phyloP scores from a whole-genome alignment of 2,329 filamentous ascomycete genomes.

The Pseudocercospora eumusae region DNA sequence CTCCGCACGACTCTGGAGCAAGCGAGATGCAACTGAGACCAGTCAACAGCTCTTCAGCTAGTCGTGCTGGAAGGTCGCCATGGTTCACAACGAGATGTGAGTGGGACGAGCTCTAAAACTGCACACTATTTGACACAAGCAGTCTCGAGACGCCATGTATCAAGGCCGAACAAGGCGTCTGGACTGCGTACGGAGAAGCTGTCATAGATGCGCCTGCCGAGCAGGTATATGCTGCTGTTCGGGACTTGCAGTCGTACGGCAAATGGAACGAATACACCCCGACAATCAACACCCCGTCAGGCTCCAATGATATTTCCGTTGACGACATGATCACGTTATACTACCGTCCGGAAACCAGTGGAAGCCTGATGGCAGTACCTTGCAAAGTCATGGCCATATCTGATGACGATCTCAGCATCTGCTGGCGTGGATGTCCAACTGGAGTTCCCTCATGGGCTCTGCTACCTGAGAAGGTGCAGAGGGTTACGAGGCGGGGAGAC shows the following conservation, averaged over 20 bases:
- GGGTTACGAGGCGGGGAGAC: slow-evolving; percentile 12
- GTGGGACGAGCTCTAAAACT: neutral
- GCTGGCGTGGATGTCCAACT: slow-evolving; percentile 14
- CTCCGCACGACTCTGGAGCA: too few species aligned
- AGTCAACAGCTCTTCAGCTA: neutral
- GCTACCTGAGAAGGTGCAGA: slow-evolving; percentile 21
- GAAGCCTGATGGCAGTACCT: slow-evolving; percentile 8
- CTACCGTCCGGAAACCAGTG: slow-evolving; percentile 14
- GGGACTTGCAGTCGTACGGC: slow-evolving; percentile 17
- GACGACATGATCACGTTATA: slow-evolving; percentile 16
- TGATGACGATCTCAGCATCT: slow-evolving; percentile 10
- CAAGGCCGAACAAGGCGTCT: slow-evolving; percentile 13
- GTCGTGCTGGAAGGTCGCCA: neutral
- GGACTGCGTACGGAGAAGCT: slow-evolving; percentile 12
- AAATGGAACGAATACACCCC: slow-evolving; percentile 21
- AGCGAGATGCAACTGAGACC: neutral
- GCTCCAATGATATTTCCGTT: slow-evolving; percentile 5
- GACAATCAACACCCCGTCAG: slow-evolving; percentile 8
- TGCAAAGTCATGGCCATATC: slow-evolving; percentile 11
- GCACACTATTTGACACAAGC: neutral
- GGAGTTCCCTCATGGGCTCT: slow-evolving; percentile 7
- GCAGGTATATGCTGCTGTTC: slow-evolving; percentile 19
- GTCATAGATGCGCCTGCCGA: slow-evolving; percentile 16
- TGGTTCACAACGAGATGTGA: slow-evolving; percentile 19
- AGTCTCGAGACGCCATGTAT: slow-evolving; percentile 18